A percentile compares a stretch with the other conserved stretches of the same genome.
These are phyloP conservation scores for Mallotus nudiflorus DNA, from an alignment of 345 rosid species.

Conservation along the genomic window DNA sequence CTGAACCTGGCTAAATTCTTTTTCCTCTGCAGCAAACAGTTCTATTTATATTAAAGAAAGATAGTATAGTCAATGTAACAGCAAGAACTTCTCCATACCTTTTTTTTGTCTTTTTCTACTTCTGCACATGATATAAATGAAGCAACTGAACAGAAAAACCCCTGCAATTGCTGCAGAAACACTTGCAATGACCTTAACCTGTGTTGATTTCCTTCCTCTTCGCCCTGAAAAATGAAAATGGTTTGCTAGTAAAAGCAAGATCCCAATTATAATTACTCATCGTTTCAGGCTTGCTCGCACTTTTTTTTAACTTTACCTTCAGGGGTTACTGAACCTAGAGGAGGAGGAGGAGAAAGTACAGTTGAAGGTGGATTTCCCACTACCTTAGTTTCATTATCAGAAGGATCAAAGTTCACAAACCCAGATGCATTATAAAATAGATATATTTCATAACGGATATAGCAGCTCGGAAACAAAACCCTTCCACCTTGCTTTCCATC, in stretches of 20 bases:
- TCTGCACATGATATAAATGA: background rate
- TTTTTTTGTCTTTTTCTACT: conserved; percentile 5
- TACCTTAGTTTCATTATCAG: background rate
- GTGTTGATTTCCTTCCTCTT: background rate
- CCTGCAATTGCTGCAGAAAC: conserved; percentile 1
- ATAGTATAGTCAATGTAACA: background rate
- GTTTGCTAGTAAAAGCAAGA: background rate
- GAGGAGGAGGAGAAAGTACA: background rate
- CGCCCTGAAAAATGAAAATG: background rate
- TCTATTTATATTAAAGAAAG: background rate
- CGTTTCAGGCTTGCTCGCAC: background rate
- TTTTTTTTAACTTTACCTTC: background rate
- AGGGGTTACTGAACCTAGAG: background rate
- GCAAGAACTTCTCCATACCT: background rate
- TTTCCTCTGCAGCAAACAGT: conserved; percentile 7
- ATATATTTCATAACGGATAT: conserved; percentile 31
- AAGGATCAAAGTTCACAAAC: background rate
- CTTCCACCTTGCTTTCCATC: conserved; percentile 35
- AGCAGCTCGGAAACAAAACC: conserved; percentile 38
- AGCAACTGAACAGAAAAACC: background rate
- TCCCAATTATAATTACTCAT: too few species aligned
- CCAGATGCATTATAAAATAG: conserved; percentile 22
- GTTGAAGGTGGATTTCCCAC: background rate
- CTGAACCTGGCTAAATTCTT: conserved; percentile 16
- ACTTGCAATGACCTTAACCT: conserved; percentile 11